Conservation (phyloP, 768 basidiomycete genomes). For the Termitomyces heimii region DNA sequence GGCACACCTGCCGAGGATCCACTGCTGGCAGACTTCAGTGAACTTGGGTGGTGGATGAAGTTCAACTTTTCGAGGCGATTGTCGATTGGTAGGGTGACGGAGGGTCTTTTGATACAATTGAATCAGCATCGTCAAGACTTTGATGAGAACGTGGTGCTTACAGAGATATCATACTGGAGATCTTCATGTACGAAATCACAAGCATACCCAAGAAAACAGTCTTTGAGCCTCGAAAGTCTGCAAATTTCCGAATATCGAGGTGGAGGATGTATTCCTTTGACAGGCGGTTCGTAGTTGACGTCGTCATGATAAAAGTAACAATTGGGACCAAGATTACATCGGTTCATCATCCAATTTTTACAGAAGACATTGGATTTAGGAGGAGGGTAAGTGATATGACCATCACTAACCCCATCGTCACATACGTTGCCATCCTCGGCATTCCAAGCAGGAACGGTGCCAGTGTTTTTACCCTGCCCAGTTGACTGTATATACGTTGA, state of each 20-base stretch:
- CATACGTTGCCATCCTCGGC: background rate
- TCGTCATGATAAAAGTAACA: slow-evolving; percentile 12
- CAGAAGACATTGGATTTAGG: slow-evolving; percentile 7
- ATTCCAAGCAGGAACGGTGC: background rate
- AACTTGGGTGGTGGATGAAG: slow-evolving; percentile 14
- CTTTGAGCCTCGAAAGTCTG: background rate
- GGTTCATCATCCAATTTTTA: slow-evolving; percentile 8
- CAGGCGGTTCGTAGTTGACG: slow-evolving; percentile 12
- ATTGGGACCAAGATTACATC: slow-evolving; percentile 6
- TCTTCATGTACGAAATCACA: slow-evolving; percentile 11
- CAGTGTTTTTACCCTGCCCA: background rate
- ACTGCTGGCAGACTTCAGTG: slow-evolving; percentile 20
- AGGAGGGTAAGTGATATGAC: slow-evolving; percentile 3
- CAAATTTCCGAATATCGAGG: slow-evolving; percentile 7
- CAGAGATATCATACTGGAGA: slow-evolving; percentile 9
- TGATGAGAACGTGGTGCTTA: background rate
- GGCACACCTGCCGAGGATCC: slow-evolving; percentile 24
- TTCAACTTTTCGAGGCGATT: background rate
- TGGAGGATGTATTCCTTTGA: slow-evolving; percentile 12
- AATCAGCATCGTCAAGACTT: background rate
- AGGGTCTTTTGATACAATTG: background rate
- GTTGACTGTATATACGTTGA: background rate
- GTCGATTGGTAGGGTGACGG: background rate
- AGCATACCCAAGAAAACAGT: slow-evolving; percentile 7
- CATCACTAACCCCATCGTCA: background rate